Evolutionary conservation across 2,329 filamentous ascomycete species (phyloP), one percentile per base, ranked within the genome.

Genomic region (Fusarium heterosporum): DNA sequence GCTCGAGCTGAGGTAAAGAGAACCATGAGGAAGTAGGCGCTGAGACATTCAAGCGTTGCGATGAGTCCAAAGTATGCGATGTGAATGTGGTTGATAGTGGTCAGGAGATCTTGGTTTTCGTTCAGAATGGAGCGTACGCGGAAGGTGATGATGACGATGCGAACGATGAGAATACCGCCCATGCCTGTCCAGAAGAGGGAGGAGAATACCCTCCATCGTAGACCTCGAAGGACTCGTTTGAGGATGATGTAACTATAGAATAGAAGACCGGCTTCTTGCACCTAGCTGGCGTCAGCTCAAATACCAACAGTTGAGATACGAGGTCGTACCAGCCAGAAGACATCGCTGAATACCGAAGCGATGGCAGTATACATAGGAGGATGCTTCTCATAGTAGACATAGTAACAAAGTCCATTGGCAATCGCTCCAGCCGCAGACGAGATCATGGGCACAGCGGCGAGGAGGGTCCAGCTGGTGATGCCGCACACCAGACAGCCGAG

Each of bases 141-240:
- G 12, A 71, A 73, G 10, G 71, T 55, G 32, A 76, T 68, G 49
- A 81, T 80, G 25, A 67, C 56, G n/a, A 81, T 70, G 50, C 86
- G 83, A 40, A 87, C 81, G 2, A 81, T 73, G 8, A 77, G 72
- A 40, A 88, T 84, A 14, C 86, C 77, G 1, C 81, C 77, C 22
- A 89, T 75, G 51, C 88, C 85, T 2, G 83, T 83, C 61, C 87
- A 89, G 67, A 89, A 84, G 8, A 89, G 81, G 2, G 75, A 73
- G 49, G 81, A 78, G 59, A 86, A 87, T 3, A 84, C 75, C 8
- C 77, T 75, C 59, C 75, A 73, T 12, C 72, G 67, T 8, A 58
- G 57, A 48, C 81, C 80, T 55, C 79, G 80, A 3, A 87, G 77
- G 16, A 85, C 79, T 26, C 82, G 80, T 14, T 78, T 79, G 2